phyloP scores from a whole-genome alignment of 2,329 filamentous ascomycete genomes.

The Orbilia javanica region DNA sequence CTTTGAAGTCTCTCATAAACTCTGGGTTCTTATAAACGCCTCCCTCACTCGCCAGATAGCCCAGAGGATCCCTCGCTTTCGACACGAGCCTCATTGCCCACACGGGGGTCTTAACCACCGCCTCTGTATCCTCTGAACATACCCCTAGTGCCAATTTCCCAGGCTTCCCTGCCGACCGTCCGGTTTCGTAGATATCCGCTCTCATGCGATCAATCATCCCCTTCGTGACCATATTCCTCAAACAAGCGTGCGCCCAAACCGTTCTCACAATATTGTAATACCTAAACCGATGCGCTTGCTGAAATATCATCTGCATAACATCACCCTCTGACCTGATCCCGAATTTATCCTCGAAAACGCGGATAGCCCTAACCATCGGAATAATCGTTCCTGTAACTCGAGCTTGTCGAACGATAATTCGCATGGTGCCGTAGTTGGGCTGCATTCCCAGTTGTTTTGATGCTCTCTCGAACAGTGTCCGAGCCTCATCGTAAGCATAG shows the following conservation, averaged over 20 bases:
- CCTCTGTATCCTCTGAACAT: conserved; percentile 39
- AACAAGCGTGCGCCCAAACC: conserved; percentile 52
- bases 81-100: conserved; percentile 51
- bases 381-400: background rate
- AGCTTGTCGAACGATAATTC: conserved; percentile 34
- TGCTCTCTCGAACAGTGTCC: conserved; percentile 23
- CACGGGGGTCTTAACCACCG: conserved; percentile 40
- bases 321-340: background rate
- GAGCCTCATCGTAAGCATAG: conserved; percentile 34
- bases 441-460: background rate
- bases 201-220: conserved; percentile 54
- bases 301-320: conserved; percentile 38
- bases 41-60: conserved; percentile 33
- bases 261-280: conserved; percentile 52
- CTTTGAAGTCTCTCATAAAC: conserved; percentile 31
- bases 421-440: conserved; percentile 36
- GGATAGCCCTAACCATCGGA: conserved; percentile 22
- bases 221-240: conserved; percentile 45
- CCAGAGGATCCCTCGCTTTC: conserved; percentile 43
- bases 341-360: conserved; percentile 30
- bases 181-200: conserved; percentile 52
- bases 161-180: conserved; percentile 38
- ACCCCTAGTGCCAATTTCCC: conserved; percentile 48
- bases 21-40: conserved; percentile 12
- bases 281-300: conserved; percentile 24